Conservation (phyloP, 352 stramenopile species). For the Globisporangium polare region DNA sequence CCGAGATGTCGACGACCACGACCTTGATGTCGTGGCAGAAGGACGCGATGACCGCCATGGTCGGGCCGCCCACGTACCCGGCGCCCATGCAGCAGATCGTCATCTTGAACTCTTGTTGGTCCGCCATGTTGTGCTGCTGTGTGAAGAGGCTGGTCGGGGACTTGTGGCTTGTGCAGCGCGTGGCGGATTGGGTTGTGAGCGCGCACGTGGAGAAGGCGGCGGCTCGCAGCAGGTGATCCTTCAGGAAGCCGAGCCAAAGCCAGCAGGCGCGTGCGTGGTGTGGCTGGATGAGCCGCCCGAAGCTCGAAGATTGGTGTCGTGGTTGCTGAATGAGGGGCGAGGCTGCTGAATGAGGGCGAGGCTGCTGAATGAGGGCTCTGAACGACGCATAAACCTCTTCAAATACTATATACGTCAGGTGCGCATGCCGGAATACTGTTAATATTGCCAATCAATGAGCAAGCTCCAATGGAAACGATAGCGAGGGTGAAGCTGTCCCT, state of each 20-base stretch:
- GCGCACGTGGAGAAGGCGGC: not conserved
- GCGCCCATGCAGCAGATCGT: slow-evolving; percentile 97
- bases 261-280: not conserved
- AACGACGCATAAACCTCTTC: too few species aligned
- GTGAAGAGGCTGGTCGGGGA: not conserved
- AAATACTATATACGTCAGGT: too few species aligned
- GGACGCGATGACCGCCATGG: slow-evolving; percentile 99
- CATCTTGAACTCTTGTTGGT: slow-evolving; percentile 65
- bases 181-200: slow-evolving; percentile 4
- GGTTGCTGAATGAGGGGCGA: too few species aligned
- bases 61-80: slow-evolving; percentile 98
- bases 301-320: not conserved
- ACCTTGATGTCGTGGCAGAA: slow-evolving; percentile 97
- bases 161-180: slow-evolving; percentile 1
- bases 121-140: slow-evolving; percentile 6
- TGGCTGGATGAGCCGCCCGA: too few species aligned
- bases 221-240: not conserved
- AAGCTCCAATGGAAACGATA: too few species aligned
- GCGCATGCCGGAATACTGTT: too few species aligned
- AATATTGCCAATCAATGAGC: too few species aligned
- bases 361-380: too few species aligned
- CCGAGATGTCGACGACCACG: slow-evolving; percentile 95
- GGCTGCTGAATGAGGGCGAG: too few species aligned
- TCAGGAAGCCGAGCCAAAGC: not conserved
- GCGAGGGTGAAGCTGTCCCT: too few species aligned